A percentile compares a stretch with the other conserved stretches of the same genome.
These are phyloP conservation scores for Sapria himalayana DNA, from an alignment of 345 rosid species.

Conservation along the genomic window DNA sequence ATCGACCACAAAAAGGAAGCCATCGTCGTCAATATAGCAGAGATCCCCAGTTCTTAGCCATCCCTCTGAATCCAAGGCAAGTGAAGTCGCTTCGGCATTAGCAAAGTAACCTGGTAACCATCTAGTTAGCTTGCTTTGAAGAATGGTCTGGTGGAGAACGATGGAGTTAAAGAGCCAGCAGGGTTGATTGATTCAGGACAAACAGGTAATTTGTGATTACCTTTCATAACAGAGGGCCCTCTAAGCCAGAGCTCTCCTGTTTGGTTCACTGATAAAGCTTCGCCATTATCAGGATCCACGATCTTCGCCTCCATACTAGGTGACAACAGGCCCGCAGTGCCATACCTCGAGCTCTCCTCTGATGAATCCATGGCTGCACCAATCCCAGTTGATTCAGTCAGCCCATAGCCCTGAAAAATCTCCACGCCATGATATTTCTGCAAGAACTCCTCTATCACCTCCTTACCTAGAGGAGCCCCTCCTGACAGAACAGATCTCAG, in stretches of 20 bases:
- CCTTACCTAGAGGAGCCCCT: conserved; percentile 73
- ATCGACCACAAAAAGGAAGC: conserved; percentile 68
- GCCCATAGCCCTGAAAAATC: conserved; percentile 50
- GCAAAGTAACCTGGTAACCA: conserved; percentile 57
- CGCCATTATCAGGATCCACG: conserved; percentile 46
- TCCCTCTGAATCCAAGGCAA: conserved; percentile 60
- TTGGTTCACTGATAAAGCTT: conserved; percentile 21
- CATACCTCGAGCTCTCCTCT: conserved; percentile 63
- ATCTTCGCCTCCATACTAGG: conserved; percentile 46
- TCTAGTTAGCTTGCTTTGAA: no score
- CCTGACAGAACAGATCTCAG: conserved; percentile 30
- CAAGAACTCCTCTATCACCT: conserved; percentile 40
- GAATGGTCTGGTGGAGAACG: no score
- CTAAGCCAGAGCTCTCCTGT: conserved; percentile 68
- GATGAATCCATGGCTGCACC: conserved; percentile 38
- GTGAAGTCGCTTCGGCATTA: conserved; percentile 54
- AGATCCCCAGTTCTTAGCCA: conserved; percentile 96
- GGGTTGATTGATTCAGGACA: no score
- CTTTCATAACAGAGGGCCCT: conserved; percentile 55
- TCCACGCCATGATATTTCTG: conserved; percentile 31
- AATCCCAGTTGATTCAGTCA: conserved; percentile 54
- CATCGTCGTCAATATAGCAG: conserved; percentile 69
- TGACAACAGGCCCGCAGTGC: conserved; percentile 47
- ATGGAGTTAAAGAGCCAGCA: no score
- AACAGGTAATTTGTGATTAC: no score